phyloP scores from a whole-genome alignment of 768 basidiomycete species.

The Amanita muscaria region DNA sequence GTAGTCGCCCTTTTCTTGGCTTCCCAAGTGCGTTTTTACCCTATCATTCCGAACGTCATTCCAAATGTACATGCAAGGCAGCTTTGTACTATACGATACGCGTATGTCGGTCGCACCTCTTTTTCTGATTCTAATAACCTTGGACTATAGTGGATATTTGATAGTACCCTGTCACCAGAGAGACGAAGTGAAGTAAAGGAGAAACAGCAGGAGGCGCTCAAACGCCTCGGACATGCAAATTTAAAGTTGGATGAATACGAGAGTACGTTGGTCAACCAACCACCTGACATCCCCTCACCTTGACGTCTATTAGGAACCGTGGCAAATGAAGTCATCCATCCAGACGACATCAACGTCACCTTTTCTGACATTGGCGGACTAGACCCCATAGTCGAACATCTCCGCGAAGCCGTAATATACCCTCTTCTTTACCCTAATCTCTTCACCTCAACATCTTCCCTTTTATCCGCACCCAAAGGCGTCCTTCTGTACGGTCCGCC shows the following conservation, averaged over 20 bases:
- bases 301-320: slow-evolving; percentile 50
- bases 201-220: slow-evolving; percentile 63
- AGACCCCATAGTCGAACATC: slow-evolving; percentile 79
- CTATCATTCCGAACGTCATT: slow-evolving; percentile 14
- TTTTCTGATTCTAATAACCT: background rate
- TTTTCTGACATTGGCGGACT: slow-evolving; percentile 92
- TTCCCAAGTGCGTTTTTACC: slow-evolving; percentile 32
- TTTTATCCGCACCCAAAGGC: slow-evolving; percentile 90
- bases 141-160: slow-evolving; percentile 52
- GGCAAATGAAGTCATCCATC: slow-evolving; percentile 88
- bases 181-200: slow-evolving; percentile 55
- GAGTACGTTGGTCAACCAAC: slow-evolving; percentile 36
- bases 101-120: slow-evolving; percentile 33
- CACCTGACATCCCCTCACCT: background rate
- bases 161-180: slow-evolving; percentile 35
- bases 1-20: slow-evolving; percentile 44
- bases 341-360: slow-evolving; percentile 73
- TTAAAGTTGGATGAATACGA: slow-evolving; percentile 89
- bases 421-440: slow-evolving; percentile 87
- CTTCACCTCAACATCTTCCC: slow-evolving; percentile 71
- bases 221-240: slow-evolving; percentile 60
- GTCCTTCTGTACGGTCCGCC: slow-evolving; percentile 95
- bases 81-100: slow-evolving; percentile 70
- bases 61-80: slow-evolving; percentile 39
- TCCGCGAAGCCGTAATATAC: slow-evolving; percentile 93